Percentiles rank a stretch among this genome's conserved stretches.
Conservation (phyloP, 2,329 filamentous ascomycete species). For the Neofusicoccum umdonicola region DNA sequence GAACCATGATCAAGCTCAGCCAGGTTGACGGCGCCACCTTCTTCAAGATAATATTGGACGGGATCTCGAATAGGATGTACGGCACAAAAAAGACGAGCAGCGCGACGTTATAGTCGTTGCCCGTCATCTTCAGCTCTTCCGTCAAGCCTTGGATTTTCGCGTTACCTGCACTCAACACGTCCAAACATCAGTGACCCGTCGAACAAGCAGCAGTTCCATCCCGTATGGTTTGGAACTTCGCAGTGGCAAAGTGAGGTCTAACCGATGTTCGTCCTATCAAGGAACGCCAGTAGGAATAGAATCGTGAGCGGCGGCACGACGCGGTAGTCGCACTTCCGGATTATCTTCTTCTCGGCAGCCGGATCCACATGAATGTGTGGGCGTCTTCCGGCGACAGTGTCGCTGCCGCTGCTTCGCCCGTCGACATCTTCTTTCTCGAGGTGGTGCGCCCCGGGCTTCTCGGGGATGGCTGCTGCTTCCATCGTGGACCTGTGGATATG, state of each 20-base stretch:
- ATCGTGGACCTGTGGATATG: neutral
- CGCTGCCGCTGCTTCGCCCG: neutral
- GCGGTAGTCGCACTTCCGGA: conserved; percentile 49
- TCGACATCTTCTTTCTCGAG: neutral
- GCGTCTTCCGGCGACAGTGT: neutral
- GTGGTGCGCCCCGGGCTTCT: conserved; percentile 1
- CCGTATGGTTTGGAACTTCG: neutral
- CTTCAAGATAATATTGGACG: conserved; percentile 59
- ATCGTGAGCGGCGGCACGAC: conserved; percentile 47
- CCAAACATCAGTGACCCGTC: conserved; percentile 15
- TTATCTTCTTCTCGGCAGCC: conserved; percentile 44
- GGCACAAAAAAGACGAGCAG: conserved; percentile 61
- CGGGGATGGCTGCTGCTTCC: neutral
- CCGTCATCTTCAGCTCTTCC: conserved; percentile 30
- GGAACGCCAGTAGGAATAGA: conserved; percentile 28
- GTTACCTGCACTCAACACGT: conserved; percentile 35
- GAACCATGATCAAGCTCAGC: conserved; percentile 41
- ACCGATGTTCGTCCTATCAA: conserved; percentile 27
- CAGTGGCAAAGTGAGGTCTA: conserved; percentile 27
- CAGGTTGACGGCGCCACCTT: conserved; percentile 45
- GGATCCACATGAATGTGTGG: conserved; percentile 30
- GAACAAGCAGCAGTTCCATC: neutral
- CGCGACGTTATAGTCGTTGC: conserved; percentile 62
- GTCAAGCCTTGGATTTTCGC: conserved; percentile 34
- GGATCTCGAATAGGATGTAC: conserved; percentile 40